phyloP scores from a whole-genome alignment of 495 filamentous ascomycete genomes.

The Xylaria nigripes region DNA sequence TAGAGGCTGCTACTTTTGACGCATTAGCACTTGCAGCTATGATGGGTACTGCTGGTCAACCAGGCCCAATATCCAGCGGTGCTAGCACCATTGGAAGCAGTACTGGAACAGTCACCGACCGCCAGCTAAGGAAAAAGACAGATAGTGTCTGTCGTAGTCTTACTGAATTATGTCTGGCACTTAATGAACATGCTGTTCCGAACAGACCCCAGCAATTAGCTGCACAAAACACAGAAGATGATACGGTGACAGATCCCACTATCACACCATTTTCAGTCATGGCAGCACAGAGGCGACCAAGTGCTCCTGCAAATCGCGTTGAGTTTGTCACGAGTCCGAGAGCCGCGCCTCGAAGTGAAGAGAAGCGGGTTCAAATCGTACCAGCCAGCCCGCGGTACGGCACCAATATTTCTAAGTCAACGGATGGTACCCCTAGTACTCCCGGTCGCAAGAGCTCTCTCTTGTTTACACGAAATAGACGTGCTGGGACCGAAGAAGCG shows the following conservation, averaged over 20 bases:
- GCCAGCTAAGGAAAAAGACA: slow-evolving; percentile 78
- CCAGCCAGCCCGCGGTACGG: slow-evolving; percentile 36
- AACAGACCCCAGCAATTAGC: slow-evolving; percentile 28
- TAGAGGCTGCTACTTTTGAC: slow-evolving; percentile 76
- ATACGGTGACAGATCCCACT: slow-evolving; percentile 27
- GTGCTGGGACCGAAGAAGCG: slow-evolving; percentile 38
- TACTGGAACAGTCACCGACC: slow-evolving; percentile 55
- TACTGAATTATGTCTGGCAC: slow-evolving; percentile 83
- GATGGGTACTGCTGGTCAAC: slow-evolving; percentile 57
- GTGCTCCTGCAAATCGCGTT: slow-evolving; percentile 25
- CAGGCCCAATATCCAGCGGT: slow-evolving; percentile 51
- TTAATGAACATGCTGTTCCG: slow-evolving; percentile 52
- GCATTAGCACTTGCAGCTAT: slow-evolving; percentile 66
- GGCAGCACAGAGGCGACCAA: slow-evolving; percentile 28
- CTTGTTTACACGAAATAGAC: slow-evolving; percentile 33
- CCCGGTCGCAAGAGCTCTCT: slow-evolving; percentile 40
- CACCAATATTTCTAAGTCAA: slow-evolving; percentile 23
- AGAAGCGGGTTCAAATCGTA: slow-evolving; percentile 57
- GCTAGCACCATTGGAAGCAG: slow-evolving; percentile 56
- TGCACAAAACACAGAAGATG: slow-evolving; percentile 20
- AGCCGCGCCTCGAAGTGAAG: slow-evolving; percentile 62
- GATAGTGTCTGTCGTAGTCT: slow-evolving; percentile 88
- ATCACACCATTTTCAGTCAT: slow-evolving; percentile 28
- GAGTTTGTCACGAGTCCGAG: slow-evolving; percentile 47
- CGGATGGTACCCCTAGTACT: slow-evolving; percentile 9